Evolutionary conservation across 2,329 filamentous ascomycete genomes (phyloP).

Genomic region (Fusarium pilosicola): DNA sequence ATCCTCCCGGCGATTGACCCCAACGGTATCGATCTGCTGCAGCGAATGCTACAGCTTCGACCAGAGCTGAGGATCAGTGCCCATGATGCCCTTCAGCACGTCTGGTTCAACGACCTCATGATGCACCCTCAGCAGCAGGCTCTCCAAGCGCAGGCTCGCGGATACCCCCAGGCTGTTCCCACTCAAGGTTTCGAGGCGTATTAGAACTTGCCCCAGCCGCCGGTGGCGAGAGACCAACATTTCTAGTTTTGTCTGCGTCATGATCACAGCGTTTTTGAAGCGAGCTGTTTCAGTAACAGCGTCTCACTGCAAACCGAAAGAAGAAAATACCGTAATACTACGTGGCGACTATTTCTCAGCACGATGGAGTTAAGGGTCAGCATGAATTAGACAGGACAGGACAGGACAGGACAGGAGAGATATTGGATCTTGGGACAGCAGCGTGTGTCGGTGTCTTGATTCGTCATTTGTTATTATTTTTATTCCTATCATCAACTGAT

Average conservation of each 20-base stretch:
- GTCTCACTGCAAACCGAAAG: slow-evolving; percentile 1
- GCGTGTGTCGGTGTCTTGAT: slow-evolving; percentile 14
- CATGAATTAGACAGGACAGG: slow-evolving; percentile 40
- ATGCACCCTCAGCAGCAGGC: slow-evolving; percentile 61
- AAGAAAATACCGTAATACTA: slow-evolving; percentile 19
- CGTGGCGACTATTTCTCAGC: slow-evolving; percentile 23
- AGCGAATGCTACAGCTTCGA: slow-evolving; percentile 89
- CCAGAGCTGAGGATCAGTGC: slow-evolving; percentile 93
- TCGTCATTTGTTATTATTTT: slow-evolving; percentile 1
- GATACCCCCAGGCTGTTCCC: slow-evolving; percentile 53
- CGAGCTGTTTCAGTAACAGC: slow-evolving; percentile 8
- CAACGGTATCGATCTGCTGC: slow-evolving; percentile 85
- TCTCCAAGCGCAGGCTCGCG: slow-evolving; percentile 55
- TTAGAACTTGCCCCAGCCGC: slow-evolving; percentile 33
- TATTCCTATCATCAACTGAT: slow-evolving; percentile 25
- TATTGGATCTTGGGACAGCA: slow-evolving; percentile 27
- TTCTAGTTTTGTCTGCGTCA: slow-evolving; percentile 3
- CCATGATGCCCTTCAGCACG: slow-evolving; percentile 85
- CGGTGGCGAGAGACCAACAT: neutral
- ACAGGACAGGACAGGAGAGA: slow-evolving; percentile 28
- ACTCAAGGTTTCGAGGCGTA: slow-evolving; percentile 53
- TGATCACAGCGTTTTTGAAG: slow-evolving; percentile 4
- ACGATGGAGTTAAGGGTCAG: slow-evolving; percentile 38
- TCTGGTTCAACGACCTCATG: slow-evolving; percentile 86
- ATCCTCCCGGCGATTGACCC: slow-evolving; percentile 93